A percentile compares a stretch with the other conserved stretches of the same genome.
Conservation (phyloP, 2,329 filamentous ascomycete species). For the Botryosphaeria dothidea region DNA sequence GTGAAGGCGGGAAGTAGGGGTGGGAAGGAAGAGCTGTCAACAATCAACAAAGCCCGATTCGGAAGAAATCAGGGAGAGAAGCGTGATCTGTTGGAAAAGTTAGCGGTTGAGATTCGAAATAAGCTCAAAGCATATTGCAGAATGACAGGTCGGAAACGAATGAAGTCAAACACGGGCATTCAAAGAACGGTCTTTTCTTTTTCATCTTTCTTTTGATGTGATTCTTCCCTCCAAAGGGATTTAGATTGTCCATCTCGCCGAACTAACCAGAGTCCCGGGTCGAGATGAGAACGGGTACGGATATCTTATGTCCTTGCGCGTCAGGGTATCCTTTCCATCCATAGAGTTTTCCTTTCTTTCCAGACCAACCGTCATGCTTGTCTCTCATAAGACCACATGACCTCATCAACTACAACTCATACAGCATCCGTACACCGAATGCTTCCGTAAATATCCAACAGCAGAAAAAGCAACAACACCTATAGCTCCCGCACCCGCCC, state of each 20-base stretch:
- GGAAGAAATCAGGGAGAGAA: not conserved
- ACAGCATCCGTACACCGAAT: constrained; percentile 1
- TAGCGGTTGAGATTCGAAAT: not conserved
- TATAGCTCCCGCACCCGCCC: not conserved
- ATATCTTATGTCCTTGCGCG: not conserved
- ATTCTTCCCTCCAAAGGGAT: not conserved
- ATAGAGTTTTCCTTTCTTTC: not conserved
- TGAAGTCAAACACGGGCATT: not conserved
- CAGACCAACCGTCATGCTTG: not conserved
- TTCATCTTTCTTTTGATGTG: not conserved
- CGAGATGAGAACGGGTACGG: not conserved
- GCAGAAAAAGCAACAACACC: not conserved
- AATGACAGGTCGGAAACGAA: not conserved
- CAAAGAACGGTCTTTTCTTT: not conserved
- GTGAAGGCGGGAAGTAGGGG: not conserved
- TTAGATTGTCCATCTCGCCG: not conserved
- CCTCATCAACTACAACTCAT: not conserved
- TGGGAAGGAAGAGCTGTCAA: not conserved
- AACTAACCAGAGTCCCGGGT: constrained; percentile 3
- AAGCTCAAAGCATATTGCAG: not conserved
- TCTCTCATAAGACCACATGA: not conserved
- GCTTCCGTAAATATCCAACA: constrained; percentile 3
- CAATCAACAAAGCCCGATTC: not conserved
- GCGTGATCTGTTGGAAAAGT: not conserved
- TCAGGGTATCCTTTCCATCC: constrained; percentile 7